Base-by-base conservation (phyloP, 441 rosid species). In the Arabidopsis lyrata region DNA sequence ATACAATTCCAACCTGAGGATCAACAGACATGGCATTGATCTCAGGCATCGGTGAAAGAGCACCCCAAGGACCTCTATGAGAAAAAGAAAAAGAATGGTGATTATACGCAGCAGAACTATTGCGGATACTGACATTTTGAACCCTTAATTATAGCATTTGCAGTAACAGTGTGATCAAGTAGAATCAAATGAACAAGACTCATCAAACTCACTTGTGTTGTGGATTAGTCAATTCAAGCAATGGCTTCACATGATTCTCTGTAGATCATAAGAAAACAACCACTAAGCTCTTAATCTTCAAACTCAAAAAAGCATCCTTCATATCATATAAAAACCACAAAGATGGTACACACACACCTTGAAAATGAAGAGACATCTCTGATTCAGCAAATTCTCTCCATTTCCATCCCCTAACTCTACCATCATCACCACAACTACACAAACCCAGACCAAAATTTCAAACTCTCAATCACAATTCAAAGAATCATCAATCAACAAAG, bases 61-160 rank as follows among this genome's bases (percentile, higher is more conserved):
- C 87, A 63, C 88, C 93, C 99, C 99, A 95, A 56, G 99, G 99
- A 81, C 99, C 99, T 82, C 99, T 95, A 68, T 24, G 48, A 54
- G 15, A 72, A 39, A n/a, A 22, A 66, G 1, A 13, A 32, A 67
- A 63, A 20, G 36, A 68, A 79, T 45, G 22, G 35, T 70, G 36
- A 49, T 5, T 41, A 50, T 24, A 16, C 45, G 18, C 5, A 42
- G 18, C 5, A 42, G 2, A 55, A 73, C 47, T 53, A 54, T 20
- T 11, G 38, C 8, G 3, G 14, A 50, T 20, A 50, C 55, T 22
- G 55, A 50, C 14, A 22, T 22, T 50, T 50, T 1, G 6, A 31
- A 50, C 2, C 55, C 53, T 8, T 34, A 10, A 29, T 8, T 8
- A 29, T 38, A 61, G 52, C 67, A 71, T 50, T 71, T 61, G 13